A percentile compares a stretch with the other conserved stretches of the same genome.
Conservation (phyloP, 2,329 filamentous ascomycete species). For the Xylariaceae sp. region DNA sequence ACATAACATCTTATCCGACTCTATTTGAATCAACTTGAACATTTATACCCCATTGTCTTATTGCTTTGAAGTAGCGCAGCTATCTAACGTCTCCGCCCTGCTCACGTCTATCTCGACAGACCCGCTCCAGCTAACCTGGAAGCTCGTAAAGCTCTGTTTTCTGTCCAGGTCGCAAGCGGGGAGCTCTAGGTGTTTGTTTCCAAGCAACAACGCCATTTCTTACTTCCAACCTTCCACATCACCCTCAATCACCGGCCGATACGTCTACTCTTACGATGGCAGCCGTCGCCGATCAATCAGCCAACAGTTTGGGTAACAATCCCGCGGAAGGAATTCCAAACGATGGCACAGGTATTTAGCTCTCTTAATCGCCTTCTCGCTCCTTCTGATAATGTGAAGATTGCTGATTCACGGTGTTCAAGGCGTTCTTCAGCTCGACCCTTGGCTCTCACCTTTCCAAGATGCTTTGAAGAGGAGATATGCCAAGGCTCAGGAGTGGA, state of each 20-base stretch:
- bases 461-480: slow-evolving; percentile 73
- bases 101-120: not conserved
- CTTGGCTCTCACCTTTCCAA: slow-evolving; percentile 82
- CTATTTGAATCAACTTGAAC: too few relatives aligned
- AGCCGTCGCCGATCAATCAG: slow-evolving; percentile 36
- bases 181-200: too few relatives aligned
- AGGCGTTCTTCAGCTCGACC: slow-evolving; percentile 87
- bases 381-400: too few relatives aligned
- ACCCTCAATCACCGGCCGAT: not conserved
- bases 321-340: slow-evolving; percentile 46
- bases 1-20: too few relatives aligned
- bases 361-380: too few relatives aligned
- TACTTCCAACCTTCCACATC: slow-evolving; percentile 3
- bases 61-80: not conserved
- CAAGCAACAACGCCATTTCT: not conserved
- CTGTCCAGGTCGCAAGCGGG: slow-evolving; percentile 5
- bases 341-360: slow-evolving; percentile 65
- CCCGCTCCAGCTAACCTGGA: slow-evolving; percentile 6
- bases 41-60: too few relatives aligned
- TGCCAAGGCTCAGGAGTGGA: slow-evolving; percentile 78
- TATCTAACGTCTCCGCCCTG: not conserved
- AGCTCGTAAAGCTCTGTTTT: slow-evolving; percentile 8
- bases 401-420: too few relatives aligned
- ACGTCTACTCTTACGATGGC: slow-evolving; percentile 31
- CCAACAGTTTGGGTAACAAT: slow-evolving; percentile 39